phyloP scores from a whole-genome alignment of 1,284 basidiomycete species.

The Leccinum ponderosum region DNA sequence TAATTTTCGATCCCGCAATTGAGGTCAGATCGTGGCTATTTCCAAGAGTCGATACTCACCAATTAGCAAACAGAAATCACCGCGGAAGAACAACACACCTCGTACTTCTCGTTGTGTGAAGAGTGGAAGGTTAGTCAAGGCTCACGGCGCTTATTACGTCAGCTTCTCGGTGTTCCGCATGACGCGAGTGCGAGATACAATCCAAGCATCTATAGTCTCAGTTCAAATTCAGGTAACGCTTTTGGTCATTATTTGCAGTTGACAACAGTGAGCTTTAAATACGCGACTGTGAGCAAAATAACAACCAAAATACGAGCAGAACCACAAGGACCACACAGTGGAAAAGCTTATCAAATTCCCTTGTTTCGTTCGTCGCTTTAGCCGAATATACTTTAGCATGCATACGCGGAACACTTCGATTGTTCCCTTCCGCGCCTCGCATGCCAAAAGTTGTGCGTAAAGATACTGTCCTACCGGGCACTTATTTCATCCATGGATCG shows the following conservation, averaged over 20 bases:
- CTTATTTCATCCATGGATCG: slow-evolving; percentile 33
- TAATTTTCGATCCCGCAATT: slow-evolving; percentile 85
- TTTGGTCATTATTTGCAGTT: slow-evolving; percentile 37
- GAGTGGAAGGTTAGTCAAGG: too few species aligned
- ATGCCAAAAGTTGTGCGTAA: slow-evolving; percentile 40
- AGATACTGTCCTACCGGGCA: slow-evolving; percentile 37
- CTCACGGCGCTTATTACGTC: too few species aligned
- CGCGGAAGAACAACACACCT: too few species aligned
- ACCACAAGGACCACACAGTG: slow-evolving; percentile 36
- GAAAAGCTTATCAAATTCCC: slow-evolving; percentile 20
- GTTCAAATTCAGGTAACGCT: slow-evolving; percentile 35
- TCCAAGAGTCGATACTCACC: slow-evolving; percentile 73
- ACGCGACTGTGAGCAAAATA: not conserved
- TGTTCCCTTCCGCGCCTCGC: slow-evolving; percentile 40
- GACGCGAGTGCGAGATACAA: too few species aligned
- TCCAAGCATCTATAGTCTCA: not conserved
- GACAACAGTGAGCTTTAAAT: slow-evolving; percentile 10
- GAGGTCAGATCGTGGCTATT: slow-evolving; percentile 95
- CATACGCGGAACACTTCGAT: slow-evolving; percentile 47
- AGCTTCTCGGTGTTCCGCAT: too few species aligned
- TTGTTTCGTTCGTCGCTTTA: not conserved
- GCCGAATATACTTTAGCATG: slow-evolving; percentile 40
- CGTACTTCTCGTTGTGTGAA: too few species aligned
- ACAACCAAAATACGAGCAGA: slow-evolving; percentile 21
- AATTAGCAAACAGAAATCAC: too few species aligned